Evolutionary conservation across 768 basidiomycete genomes (phyloP).

Genomic region (Panellus pusillus): DNA sequence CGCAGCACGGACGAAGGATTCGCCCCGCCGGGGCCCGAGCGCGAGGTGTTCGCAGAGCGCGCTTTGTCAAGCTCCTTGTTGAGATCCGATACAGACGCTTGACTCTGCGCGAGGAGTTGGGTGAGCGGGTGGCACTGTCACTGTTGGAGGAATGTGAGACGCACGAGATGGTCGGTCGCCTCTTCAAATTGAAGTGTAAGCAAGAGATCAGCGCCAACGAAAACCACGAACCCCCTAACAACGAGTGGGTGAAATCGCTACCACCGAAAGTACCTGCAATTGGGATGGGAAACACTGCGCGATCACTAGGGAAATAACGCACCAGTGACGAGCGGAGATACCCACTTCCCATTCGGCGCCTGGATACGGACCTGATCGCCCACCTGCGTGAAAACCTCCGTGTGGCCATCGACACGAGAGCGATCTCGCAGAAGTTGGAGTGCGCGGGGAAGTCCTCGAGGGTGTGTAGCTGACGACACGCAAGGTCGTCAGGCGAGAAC

Average conservation of each 20-base stretch:
- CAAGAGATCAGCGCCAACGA: neutral
- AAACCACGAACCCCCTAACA: conserved; percentile 61
- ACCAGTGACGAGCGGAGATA: conserved; percentile 84
- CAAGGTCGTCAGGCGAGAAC: neutral
- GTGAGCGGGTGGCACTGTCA: too few species aligned
- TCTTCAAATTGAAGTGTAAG: conserved; percentile 27
- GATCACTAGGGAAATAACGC: conserved; percentile 2
- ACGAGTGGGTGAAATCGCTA: conserved; percentile 76
- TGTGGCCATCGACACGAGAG: conserved; percentile 68
- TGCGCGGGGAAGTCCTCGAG: conserved; percentile 89
- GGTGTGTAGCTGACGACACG: conserved; percentile 66
- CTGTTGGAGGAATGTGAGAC: neutral
- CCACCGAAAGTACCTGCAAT: conserved; percentile 67
- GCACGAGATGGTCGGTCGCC: conserved; percentile 29
- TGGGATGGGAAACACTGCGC: neutral
- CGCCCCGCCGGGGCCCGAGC: conserved; percentile 32
- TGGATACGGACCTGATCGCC: conserved; percentile 77
- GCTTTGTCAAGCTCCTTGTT: conserved; percentile 76
- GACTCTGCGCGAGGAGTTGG: conserved; percentile 21
- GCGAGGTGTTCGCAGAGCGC: conserved; percentile 41
- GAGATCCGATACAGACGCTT: conserved; percentile 86
- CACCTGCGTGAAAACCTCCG: conserved; percentile 82
- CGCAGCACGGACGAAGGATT: conserved; percentile 53
- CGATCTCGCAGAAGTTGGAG: conserved; percentile 87
- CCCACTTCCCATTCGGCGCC: conserved; percentile 70